Evolutionary conservation across 192 early-diverging fungal species (phyloP), one percentile per base, ranked within the genome.

Genomic region (Ambispora gerdemannii): DNA sequence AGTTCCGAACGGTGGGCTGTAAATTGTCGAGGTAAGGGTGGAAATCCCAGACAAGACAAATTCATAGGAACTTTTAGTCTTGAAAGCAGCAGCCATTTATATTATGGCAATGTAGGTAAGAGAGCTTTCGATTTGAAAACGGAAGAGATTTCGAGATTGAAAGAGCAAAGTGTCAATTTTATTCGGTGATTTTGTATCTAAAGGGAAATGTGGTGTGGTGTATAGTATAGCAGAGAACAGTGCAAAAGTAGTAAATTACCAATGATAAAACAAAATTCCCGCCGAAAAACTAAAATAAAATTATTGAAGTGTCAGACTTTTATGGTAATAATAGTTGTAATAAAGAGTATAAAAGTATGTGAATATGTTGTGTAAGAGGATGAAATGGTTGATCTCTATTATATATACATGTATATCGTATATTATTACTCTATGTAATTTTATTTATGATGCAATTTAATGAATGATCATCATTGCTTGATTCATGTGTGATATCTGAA

Each of bases 1-100:
- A 50, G 68, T 70, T 6, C 35, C 68, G 32, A 70, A 60, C 10
- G 68, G 68, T n/a, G 68, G 56, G 31, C 36, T 60, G 50, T 60
- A 70, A 4, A 70, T 27, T 7, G 68, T 59, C 10, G 24, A 33
- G 19, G 20, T 60, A 50, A 70, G 25, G 20, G 53, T 43, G 4
- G 34, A 28, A 60, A 70, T 52, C 11, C 33, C 55, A 3, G 55
- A 47, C n/a, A 70, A 8, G 32, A 60, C 22, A 31, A 70, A 70
- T 31, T 70, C 68, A 20, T 20, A 69, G 25, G 49, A 58, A 35
- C 67, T 27, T 31, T 69, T 69, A 6, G 67, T 58, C 28, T 53
- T 69, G 2, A 33, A 31, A 66, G 28, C n/a, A 8, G 63, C n/a
- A 4, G 47, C 25, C 63, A 66, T 66, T 43, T 43, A 15, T 15